A percentile compares a stretch with the other conserved stretches of the same genome.
These are phyloP conservation scores for Jimgerdemannia flammicorona DNA, from an alignment of 192 early-diverging fungal species.

Conservation along the genomic window DNA sequence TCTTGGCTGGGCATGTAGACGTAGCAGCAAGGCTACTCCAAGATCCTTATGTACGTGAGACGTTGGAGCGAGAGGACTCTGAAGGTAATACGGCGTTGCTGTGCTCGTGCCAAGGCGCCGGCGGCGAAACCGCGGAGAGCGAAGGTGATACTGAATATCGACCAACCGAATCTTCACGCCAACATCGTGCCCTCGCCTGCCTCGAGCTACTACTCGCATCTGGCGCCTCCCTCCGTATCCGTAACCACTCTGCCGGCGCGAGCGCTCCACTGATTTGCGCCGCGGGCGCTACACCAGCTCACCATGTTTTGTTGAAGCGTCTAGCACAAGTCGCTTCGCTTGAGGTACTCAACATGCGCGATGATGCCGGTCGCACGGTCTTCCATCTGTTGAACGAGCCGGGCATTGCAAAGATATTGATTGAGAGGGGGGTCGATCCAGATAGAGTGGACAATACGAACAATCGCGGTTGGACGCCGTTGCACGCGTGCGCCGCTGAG, in stretches of 20 bases:
- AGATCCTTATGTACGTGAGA: slow-evolving; percentile 9
- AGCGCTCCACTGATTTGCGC: slow-evolving; percentile 28
- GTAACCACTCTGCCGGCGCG: slow-evolving; percentile 33
- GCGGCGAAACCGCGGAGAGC: background rate
- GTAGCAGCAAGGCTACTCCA: slow-evolving; percentile 22
- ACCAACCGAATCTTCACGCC: background rate
- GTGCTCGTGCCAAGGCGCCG: slow-evolving; percentile 9
- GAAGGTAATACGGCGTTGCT: slow-evolving; percentile 33
- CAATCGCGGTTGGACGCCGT: slow-evolving; percentile 28
- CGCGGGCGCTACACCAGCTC: slow-evolving; percentile 8
- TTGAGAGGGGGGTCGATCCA: slow-evolving; percentile 9
- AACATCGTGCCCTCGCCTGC: background rate
- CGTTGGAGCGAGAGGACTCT: slow-evolving; percentile 30
- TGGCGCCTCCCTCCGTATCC: slow-evolving; percentile 20
- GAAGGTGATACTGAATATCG: background rate
- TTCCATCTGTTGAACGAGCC: slow-evolving; percentile 31
- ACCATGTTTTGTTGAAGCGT: slow-evolving; percentile 5
- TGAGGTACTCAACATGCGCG: slow-evolving; percentile 25
- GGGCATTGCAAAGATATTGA: slow-evolving; percentile 12
- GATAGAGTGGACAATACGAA: slow-evolving; percentile 16
- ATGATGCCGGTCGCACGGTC: slow-evolving; percentile 34
- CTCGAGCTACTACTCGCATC: slow-evolving; percentile 17
- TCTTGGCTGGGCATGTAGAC: slow-evolving; percentile 22
- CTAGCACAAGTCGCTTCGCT: slow-evolving; percentile 16
- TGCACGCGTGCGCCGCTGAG: slow-evolving; percentile 31